Evolutionary conservation across 2,329 filamentous ascomycete species (phyloP).

Genomic region (Rugonectria rugulosa): DNA sequence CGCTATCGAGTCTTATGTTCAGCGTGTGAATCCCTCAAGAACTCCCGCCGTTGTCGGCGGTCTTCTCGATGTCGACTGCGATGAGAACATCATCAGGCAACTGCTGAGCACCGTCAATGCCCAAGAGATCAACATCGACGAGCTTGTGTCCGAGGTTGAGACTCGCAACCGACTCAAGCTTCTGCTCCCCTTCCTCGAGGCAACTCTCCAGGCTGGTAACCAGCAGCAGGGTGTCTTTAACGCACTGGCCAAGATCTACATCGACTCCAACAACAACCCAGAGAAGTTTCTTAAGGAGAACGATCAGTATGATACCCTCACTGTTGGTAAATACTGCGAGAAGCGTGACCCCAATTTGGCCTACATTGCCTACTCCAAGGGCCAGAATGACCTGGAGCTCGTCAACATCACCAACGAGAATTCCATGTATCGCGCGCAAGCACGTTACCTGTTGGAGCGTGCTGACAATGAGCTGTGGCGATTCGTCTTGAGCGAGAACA

Average conservation of each 20-base stretch:
- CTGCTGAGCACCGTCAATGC: constrained; percentile 86
- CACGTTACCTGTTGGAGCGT: constrained; percentile 90
- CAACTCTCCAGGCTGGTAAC: constrained; percentile 86
- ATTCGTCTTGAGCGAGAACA: constrained; percentile 95
- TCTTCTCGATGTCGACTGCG: constrained; percentile 94
- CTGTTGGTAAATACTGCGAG: constrained; percentile 97
- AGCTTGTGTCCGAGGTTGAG: constrained; percentile 95
- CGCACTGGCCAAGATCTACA: constrained; percentile 98
- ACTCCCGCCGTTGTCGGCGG: constrained; percentile 94
- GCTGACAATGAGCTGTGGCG: constrained; percentile 91
- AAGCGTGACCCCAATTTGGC: constrained; percentile 97
- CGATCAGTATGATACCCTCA: constrained; percentile 91
- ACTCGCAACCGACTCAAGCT: constrained; percentile 94
- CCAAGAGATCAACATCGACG: constrained; percentile 87
- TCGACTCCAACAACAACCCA: constrained; percentile 97
- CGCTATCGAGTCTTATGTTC: constrained; percentile 97
- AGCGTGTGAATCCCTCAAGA: constrained; percentile 90
- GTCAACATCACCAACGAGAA: constrained; percentile 99
- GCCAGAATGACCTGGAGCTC: constrained; percentile 95
- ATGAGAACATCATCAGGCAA: constrained; percentile 94
- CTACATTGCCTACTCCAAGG: constrained; percentile 94
- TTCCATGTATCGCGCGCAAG: constrained; percentile 99
- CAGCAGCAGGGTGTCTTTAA: constrained; percentile 98
- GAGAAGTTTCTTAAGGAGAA: constrained; percentile 98
- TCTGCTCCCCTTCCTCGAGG: constrained; percentile 93